Percentiles rank a stretch among this genome's conserved stretches.
Evolutionary conservation across 2,329 filamentous ascomycete genomes (phyloP).

Genomic region (Verticillium isaacii): DNA sequence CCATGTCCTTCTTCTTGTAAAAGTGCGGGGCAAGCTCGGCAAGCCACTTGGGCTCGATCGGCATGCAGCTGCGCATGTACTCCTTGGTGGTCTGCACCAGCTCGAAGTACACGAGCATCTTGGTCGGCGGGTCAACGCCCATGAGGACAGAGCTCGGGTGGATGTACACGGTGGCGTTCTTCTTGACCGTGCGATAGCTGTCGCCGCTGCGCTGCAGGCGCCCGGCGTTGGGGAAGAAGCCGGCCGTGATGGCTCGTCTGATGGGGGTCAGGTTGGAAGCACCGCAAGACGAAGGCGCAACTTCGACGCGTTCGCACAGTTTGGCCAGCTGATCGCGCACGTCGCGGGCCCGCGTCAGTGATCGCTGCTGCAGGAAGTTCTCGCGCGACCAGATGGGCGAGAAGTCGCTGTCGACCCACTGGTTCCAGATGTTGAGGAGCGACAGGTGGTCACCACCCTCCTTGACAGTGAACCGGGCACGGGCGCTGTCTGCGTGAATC

Average conservation of each 20-base stretch:
- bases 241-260: slow-evolving; percentile 81
- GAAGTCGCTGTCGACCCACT: slow-evolving; percentile 92
- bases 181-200: slow-evolving; percentile 88
- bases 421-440: slow-evolving; percentile 88
- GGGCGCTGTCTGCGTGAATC: slow-evolving; percentile 87
- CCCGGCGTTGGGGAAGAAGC: slow-evolving; percentile 93
- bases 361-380: slow-evolving; percentile 89
- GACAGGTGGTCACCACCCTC: slow-evolving; percentile 89
- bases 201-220: slow-evolving; percentile 78
- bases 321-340: slow-evolving; percentile 89
- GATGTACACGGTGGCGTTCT: slow-evolving; percentile 81
- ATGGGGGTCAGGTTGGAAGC: slow-evolving; percentile 71
- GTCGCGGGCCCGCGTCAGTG: slow-evolving; percentile 82
- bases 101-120: slow-evolving; percentile 85
- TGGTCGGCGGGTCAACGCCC: slow-evolving; percentile 67
- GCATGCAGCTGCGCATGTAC: slow-evolving; percentile 86
- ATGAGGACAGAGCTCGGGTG: slow-evolving; percentile 83
- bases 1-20: slow-evolving; percentile 87
- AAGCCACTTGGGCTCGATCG: slow-evolving; percentile 79
- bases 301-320: slow-evolving; percentile 89
- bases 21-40: slow-evolving; percentile 90
- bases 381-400: slow-evolving; percentile 82
- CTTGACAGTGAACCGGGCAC: slow-evolving; percentile 81
- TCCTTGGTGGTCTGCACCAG: slow-evolving; percentile 81
- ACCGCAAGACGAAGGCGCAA: slow-evolving; percentile 65